These are phyloP conservation scores for Ophiocordyceps camponoti-rufipedis DNA, from an alignment of 2,329 filamentous ascomycete species.

Conservation along the genomic window DNA sequence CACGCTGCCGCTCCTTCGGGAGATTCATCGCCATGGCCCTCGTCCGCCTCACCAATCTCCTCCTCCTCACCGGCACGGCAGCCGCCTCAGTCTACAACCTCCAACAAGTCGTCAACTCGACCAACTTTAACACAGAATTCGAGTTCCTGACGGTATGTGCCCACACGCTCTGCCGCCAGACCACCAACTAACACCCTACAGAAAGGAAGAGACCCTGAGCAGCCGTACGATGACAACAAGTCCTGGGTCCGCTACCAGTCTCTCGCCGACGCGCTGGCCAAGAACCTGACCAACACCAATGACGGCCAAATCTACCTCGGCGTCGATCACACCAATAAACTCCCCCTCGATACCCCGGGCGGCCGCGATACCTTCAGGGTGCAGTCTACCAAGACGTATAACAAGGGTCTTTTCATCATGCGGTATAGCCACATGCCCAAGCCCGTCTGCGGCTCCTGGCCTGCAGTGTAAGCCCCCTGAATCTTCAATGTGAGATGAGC, in stretches of 20 bases:
- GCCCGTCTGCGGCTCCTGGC: constrained; percentile 49
- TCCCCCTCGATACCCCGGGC: constrained; percentile 2
- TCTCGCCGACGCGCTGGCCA: constrained; percentile 12
- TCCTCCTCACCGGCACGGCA: neutral
- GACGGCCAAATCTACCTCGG: constrained; percentile 16
- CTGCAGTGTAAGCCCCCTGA: constrained; percentile 40
- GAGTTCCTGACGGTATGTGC: constrained; percentile 12
- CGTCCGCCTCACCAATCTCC: neutral
- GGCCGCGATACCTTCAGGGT: constrained; percentile 43
- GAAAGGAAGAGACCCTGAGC: constrained; percentile 7
- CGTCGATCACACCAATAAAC: constrained; percentile 11
- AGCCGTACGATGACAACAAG: constrained; percentile 6
- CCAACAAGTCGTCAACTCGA: constrained; percentile 5
- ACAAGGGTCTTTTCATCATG: constrained; percentile 46
- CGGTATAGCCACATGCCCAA: constrained; percentile 31
- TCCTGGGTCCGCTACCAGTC: constrained; percentile 29
- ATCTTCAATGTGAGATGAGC: too few species aligned
- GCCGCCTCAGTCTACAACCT: neutral
- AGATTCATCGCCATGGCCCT: neutral
- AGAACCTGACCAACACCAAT: constrained; percentile 10
- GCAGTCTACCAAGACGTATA: constrained; percentile 41
- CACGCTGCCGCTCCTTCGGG: too few species aligned
- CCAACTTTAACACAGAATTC: constrained; percentile 28
- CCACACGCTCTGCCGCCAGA: too few species aligned
- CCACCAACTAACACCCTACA: neutral